Evolutionary conservation across 176 grass and related monocot species (phyloP), one percentile per base, ranked within the genome.

Genomic region (Pontederia crassipes): DNA sequence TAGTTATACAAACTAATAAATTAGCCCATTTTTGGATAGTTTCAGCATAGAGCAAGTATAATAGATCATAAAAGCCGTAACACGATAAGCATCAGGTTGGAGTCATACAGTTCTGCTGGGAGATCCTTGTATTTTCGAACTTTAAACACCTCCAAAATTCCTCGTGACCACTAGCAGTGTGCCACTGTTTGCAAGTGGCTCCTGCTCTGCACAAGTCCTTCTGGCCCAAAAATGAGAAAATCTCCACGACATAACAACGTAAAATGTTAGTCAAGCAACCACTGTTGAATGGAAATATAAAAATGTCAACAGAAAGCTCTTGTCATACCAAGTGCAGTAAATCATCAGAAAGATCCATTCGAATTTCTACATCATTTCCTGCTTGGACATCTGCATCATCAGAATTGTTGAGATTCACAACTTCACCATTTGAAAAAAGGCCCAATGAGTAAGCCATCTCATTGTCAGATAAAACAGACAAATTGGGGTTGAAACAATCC

Each of bases 281-380:
- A 75, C 20, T 49, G 17, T 52, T 61, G 54, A 64, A 16, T 79
- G 24, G 35, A 58, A 65, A 61, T 10, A 65, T 8, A 53, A 55
- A 71, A 61, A 15, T 65, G 28, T 51, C 17, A 26, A 63, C 51
- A 64, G 20, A 59, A 60, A 64, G 10, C 47, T 9, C 17, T 8
- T 9, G 10, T 65, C 76, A 62, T 62, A 98, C 93, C 81, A 85
- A 79, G 60, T 98, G 84, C 70, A 98, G 66, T 17, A 98, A 77
- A 88, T 98, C 93, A 62, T 98, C 93, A 40, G 87, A 88, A 48
- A 98, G 74, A 77, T 98, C 93, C 93, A 98, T 92, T 67, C 80
- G 88, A 60, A 88, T 72, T 64, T 86, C 82, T 60, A 64, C 53
- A 46, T 83, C 78, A 52, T 91, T 49, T 13, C 49, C 45, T 49